phyloP scores from a whole-genome alignment of 192 early-diverging fungal genomes.

The Thamnidium elegans region DNA sequence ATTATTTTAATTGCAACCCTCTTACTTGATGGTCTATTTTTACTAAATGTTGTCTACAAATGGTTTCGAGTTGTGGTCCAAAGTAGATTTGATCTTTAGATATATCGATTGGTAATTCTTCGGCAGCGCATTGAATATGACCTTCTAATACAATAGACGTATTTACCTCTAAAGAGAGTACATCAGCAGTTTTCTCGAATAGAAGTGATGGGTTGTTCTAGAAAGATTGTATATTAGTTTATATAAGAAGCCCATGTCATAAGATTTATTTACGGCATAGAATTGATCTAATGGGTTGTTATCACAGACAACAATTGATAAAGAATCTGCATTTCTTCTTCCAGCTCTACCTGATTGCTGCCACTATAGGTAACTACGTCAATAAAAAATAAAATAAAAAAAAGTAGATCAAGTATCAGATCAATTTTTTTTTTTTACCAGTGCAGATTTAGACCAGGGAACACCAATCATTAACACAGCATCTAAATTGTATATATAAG shows the following conservation, averaged over 20 bases:
- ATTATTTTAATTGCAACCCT: not conserved
- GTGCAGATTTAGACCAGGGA: slow-evolving; percentile 49
- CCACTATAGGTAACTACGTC: slow-evolving; percentile 36
- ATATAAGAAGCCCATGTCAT: not conserved
- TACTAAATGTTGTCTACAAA: slow-evolving; percentile 26
- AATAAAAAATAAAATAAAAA: no score
- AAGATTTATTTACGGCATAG: slow-evolving; percentile 20
- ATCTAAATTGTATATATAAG: slow-evolving; percentile 35
- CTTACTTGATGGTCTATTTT: slow-evolving; percentile 6
- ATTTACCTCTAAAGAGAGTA: slow-evolving; percentile 37
- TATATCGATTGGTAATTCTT: slow-evolving; percentile 45
- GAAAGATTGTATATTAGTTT: slow-evolving; percentile 8
- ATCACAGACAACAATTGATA: slow-evolving; percentile 61
- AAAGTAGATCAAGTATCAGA: no score
- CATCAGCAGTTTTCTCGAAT: slow-evolving; percentile 41
- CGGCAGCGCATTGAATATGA: slow-evolving; percentile 75
- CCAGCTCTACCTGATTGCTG: slow-evolving; percentile 82
- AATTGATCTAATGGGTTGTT: slow-evolving; percentile 58
- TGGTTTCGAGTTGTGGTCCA: slow-evolving; percentile 13
- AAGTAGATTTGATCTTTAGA: slow-evolving; percentile 29
- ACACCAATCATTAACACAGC: slow-evolving; percentile 74
- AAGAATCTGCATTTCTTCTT: slow-evolving; percentile 50
- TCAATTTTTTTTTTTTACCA: slow-evolving; percentile 24
- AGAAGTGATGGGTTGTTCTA: slow-evolving; percentile 44
- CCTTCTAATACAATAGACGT: slow-evolving; percentile 42